These are phyloP conservation scores for Eudorina sp. DNA, from an alignment of 139 green algal species.

Conservation along the genomic window DNA sequence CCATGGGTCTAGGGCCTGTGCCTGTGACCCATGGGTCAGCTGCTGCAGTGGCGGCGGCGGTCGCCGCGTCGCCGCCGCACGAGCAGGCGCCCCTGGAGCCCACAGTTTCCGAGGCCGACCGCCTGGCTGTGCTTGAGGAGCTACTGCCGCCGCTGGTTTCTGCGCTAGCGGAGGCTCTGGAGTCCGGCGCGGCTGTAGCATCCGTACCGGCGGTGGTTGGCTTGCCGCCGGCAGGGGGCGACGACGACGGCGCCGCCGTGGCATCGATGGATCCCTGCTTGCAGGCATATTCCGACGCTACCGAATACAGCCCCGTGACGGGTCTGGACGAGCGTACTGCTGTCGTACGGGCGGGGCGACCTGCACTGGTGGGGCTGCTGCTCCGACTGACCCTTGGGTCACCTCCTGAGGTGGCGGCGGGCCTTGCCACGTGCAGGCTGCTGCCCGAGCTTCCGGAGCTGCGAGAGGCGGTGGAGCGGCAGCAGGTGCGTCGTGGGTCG, in stretches of 20 bases:
- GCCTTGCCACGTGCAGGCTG: conserved; percentile 11
- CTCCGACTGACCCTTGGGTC: neutral
- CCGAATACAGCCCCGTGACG: neutral
- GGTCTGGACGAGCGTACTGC: conserved; percentile 26
- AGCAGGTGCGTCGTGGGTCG: conserved; percentile 15
- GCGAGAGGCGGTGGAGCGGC: neutral
- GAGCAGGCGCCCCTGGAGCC: too few species aligned
- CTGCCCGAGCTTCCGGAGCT: conserved; percentile 44
- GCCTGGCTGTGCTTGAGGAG: neutral
- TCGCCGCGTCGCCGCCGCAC: neutral
- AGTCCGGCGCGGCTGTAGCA: neutral
- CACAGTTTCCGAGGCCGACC: neutral
- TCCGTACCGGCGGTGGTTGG: neutral
- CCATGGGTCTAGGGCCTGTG: neutral
- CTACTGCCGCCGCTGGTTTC: conserved; percentile 34
- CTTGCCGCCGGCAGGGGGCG: neutral
- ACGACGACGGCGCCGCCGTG: neutral
- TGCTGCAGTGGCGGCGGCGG: too few species aligned
- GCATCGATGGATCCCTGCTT: neutral
- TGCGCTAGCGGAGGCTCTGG: conserved; percentile 13
- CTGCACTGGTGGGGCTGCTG: conserved; percentile 20
- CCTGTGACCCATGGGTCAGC: neutral
- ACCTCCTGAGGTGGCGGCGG: neutral
- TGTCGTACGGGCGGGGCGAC: neutral
- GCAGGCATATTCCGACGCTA: neutral